A percentile compares a stretch with the other conserved stretches of the same genome.
These are phyloP conservation scores for Podaxis sp. DNA, from an alignment of 768 basidiomycete genomes.

Conservation along the genomic window DNA sequence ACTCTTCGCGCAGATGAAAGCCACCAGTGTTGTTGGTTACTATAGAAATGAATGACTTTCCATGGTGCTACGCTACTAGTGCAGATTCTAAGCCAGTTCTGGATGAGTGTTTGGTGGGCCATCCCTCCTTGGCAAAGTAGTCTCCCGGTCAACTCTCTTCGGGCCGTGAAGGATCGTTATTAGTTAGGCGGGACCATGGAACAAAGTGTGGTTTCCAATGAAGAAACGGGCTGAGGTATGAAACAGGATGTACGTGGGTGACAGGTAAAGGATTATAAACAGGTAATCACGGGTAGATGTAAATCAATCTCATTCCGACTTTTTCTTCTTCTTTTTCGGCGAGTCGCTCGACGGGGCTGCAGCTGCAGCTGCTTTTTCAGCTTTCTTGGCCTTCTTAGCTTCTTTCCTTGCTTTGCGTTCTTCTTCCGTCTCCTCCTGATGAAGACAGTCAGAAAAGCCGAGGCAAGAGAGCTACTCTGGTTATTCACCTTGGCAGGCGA, in stretches of 20 bases:
- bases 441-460: conserved; percentile 6
- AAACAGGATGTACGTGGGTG: conserved; percentile 17
- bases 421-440: conserved; percentile 70
- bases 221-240: background rate
- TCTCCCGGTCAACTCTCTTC: too few species aligned
- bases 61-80: too few species aligned
- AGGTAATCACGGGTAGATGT: background rate
- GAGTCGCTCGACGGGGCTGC: conserved; percentile 18
- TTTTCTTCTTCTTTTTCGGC: conserved; percentile 56
- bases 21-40: too few species aligned
- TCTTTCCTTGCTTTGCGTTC: conserved; percentile 79
- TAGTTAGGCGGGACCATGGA: too few species aligned
- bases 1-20: too few species aligned
- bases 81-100: too few species aligned
- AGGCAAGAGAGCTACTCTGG: conserved; percentile 3
- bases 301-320: conserved; percentile 32
- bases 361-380: conserved; percentile 33
- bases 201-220: too few species aligned
- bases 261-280: conserved; percentile 15
- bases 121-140: too few species aligned
- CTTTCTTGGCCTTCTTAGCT: conserved; percentile 68
- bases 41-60: too few species aligned
- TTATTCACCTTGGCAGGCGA: conserved; percentile 34
- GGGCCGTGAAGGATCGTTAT: too few species aligned
- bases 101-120: too few species aligned